phyloP scores from a whole-genome alignment of 176 grass and related monocot genomes.

The Hsuehochloa calcarea region DNA sequence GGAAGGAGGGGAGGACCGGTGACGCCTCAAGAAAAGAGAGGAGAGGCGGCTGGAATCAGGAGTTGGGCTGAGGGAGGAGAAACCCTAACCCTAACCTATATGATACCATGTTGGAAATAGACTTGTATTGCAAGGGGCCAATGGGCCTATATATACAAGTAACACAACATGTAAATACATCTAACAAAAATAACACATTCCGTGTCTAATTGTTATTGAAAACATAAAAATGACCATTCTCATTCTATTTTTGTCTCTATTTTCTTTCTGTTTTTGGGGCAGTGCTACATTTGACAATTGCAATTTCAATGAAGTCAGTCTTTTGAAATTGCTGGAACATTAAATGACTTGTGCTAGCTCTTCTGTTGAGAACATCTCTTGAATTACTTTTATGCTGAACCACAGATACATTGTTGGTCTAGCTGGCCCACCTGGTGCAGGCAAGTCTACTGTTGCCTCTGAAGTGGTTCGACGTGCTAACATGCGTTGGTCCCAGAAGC shows the following conservation, averaged over 20 bases:
- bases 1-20: too few relatives aligned
- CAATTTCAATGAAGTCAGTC: not conserved
- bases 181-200: not conserved
- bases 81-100: too few relatives aligned
- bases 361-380: not conserved
- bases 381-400: not conserved
- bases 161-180: too few relatives aligned
- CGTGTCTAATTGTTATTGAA: not conserved
- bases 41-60: too few relatives aligned
- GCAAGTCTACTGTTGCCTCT: slow-evolving; percentile 81
- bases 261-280: not conserved
- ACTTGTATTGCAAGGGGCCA: too few relatives aligned
- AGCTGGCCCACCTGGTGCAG: slow-evolving; percentile 89
- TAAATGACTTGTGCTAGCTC: not conserved
- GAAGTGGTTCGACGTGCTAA: slow-evolving; percentile 78
- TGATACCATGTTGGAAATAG: too few relatives aligned
- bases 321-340: slow-evolving; percentile 2
- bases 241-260: not conserved
- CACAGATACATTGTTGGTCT: slow-evolving; percentile 86
- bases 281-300: slow-evolving; percentile 12
- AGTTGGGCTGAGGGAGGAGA: too few relatives aligned
- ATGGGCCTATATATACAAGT: not conserved
- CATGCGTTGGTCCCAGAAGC: slow-evolving; percentile 56
- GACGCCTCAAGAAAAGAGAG: too few relatives aligned
- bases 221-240: not conserved